Percentiles rank a stretch among this genome's conserved stretches.
phyloP scores from a whole-genome alignment of 257 asterid species.

The Sherardia arvensis region DNA sequence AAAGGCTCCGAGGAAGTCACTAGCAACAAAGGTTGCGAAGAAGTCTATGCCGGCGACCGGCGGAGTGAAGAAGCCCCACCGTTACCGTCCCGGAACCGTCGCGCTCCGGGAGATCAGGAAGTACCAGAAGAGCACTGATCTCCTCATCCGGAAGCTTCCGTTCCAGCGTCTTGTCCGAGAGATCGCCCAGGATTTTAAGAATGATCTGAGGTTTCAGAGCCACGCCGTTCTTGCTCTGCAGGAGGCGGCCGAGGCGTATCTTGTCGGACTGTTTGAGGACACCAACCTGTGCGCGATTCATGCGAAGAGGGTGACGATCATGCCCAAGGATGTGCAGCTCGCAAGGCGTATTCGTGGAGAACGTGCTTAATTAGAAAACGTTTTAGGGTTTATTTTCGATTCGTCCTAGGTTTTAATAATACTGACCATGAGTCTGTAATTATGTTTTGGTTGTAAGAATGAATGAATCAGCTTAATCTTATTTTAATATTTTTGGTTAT shows the following conservation, averaged over 20 bases:
- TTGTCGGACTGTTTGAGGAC: conserved; percentile 68
- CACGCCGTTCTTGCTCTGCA: conserved; percentile 65
- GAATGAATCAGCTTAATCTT: no score
- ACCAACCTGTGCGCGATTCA: conserved; percentile 72
- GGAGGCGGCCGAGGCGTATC: conserved; percentile 71
- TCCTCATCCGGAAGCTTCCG: conserved; percentile 60
- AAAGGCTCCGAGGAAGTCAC: no score
- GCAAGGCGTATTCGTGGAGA: conserved; percentile 43
- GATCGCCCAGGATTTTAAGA: conserved; percentile 49
- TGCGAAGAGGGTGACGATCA: conserved; percentile 69
- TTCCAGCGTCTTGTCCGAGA: conserved; percentile 64
- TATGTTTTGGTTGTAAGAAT: no score
- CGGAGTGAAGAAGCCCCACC: conserved; percentile 83
- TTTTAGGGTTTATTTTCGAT: no score
- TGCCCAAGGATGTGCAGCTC: conserved; percentile 74
- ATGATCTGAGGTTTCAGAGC: conserved; percentile 46
- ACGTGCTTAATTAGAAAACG: no score
- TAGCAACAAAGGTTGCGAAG: no score
- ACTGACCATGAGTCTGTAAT: no score
- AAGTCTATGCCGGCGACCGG: conserved; percentile 68
- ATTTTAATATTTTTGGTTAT: no score
- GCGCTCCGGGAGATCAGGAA: conserved; percentile 77
- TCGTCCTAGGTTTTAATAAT: no score
- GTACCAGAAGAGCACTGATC: conserved; percentile 75
- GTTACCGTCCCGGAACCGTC: conserved; percentile 75